Evolutionary conservation across 2,329 filamentous ascomycete species (phyloP), one percentile per base, ranked within the genome.

Genomic region (Exophiala spinifera): DNA sequence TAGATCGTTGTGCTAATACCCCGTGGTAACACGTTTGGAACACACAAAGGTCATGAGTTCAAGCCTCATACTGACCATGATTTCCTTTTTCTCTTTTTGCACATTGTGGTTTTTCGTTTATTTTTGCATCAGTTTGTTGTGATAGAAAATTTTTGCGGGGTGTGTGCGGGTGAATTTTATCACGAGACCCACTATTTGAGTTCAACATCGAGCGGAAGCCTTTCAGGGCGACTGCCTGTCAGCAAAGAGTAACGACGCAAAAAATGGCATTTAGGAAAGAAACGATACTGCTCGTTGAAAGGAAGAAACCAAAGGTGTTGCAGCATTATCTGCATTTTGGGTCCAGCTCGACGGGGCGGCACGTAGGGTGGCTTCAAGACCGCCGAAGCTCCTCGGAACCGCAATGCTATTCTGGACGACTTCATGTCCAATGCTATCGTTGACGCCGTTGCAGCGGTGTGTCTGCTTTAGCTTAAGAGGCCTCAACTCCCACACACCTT

Each of bases 401-500:
- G 11, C 10, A n/a, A n/a, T n/a, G n/a, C n/a, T n/a, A n/a, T n/a
- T n/a, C n/a, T n/a, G n/a, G n/a, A n/a, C n/a, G n/a, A n/a, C 7
- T 25, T 25, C 23, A 25, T 25, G 23, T 25, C 23, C 23, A 4
- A 4, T 25, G 23, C 23, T 25, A 25, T 25, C 23, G 23, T 25
- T 25, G 4, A 25, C 23, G 23, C n/a, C n/a, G n/a, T n/a, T 25
- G 23, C 23, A 25, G 23, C 7, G 23, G 23, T 25, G 11, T 31
- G 28, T 31, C 3, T 25, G 23, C 4, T 10, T 10, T 11, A 2
- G 8, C 28, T 31, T 17, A 42, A 19, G 17, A 20, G 8, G 15
- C 15, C 21, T 42, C 39, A 19, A 69, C 65, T 1, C 74, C 76
- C 11, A 79, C 67, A 64, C 84, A 87, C 61, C 73, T 74, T 2